Evolutionary conservation across 2,329 filamentous ascomycete genomes (phyloP).

Genomic region (Fusarium sp.): DNA sequence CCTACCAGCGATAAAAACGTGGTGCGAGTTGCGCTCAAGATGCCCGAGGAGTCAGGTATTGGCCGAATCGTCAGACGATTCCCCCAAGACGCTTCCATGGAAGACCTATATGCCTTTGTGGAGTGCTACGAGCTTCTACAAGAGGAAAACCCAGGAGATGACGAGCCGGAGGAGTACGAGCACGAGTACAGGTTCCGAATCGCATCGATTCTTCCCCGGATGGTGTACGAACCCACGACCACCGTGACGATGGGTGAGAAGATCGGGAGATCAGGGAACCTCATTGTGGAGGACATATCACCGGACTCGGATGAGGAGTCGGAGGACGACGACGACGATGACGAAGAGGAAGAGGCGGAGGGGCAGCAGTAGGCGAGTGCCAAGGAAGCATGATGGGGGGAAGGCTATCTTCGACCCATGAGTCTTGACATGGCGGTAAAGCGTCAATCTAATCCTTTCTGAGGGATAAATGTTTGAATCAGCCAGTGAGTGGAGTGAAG

Average conservation of each 20-base stretch:
- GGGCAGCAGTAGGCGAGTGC: slow-evolving; percentile 29
- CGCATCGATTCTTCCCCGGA: slow-evolving; percentile 83
- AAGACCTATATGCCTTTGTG: slow-evolving; percentile 95
- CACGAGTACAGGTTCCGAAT: slow-evolving; percentile 88
- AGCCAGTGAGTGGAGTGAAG: not conserved
- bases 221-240: slow-evolving; percentile 75
- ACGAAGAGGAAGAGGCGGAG: slow-evolving; percentile 40
- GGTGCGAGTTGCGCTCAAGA: slow-evolving; percentile 73
- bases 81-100: slow-evolving; percentile 70
- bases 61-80: slow-evolving; percentile 83
- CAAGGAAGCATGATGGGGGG: slow-evolving; percentile 12
- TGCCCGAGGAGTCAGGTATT: slow-evolving; percentile 66
- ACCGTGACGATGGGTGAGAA: slow-evolving; percentile 72
- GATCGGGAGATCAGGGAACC: slow-evolving; percentile 82
- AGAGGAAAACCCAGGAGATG: slow-evolving; percentile 46
- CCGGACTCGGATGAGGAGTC: slow-evolving; percentile 50
- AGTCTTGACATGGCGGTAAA: slow-evolving; percentile 29
- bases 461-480: slow-evolving; percentile 1
- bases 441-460: slow-evolving; percentile 7
- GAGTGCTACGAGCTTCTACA: slow-evolving; percentile 80
- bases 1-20: slow-evolving; percentile 66
- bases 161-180: slow-evolving; percentile 70
- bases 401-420: slow-evolving; percentile 1
- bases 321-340: slow-evolving; percentile 40
- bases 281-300: slow-evolving; percentile 77